These are phyloP conservation scores for Echium plantagineum DNA, from an alignment of 257 asterid genomes.

Conservation along the genomic window DNA sequence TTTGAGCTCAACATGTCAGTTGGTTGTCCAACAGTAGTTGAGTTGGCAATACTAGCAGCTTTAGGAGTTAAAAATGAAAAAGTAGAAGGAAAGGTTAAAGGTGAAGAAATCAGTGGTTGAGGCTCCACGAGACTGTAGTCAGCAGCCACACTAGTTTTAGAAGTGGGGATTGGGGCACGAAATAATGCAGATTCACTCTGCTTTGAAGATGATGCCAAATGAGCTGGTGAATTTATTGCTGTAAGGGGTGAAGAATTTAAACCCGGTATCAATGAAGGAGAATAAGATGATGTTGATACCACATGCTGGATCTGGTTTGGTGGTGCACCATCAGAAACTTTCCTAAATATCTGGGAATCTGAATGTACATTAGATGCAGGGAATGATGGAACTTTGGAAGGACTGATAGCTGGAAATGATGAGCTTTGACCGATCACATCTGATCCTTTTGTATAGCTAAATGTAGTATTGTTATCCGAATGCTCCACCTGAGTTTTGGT, in stretches of 20 bases:
- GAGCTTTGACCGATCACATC: constrained; percentile 22
- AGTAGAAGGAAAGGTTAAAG: constrained; percentile 18
- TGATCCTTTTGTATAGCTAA: constrained; percentile 22
- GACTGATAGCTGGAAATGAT: constrained; percentile 5
- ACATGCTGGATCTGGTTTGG: constrained; percentile 18
- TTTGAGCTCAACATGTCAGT: neutral
- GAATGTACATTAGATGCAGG: constrained; percentile 24
- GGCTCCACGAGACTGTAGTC: constrained; percentile 27
- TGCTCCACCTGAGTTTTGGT: constrained; percentile 17
- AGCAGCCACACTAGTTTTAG: constrained; percentile 25
- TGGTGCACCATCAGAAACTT: constrained; percentile 22
- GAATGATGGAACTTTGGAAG: constrained; percentile 20
- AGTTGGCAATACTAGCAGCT: constrained; percentile 9
- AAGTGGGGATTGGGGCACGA: constrained; percentile 14
- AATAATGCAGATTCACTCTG: constrained; percentile 30
- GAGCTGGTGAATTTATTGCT: constrained; percentile 14
- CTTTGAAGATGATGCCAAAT: constrained; percentile 29
- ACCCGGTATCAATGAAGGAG: neutral
- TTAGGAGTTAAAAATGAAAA: constrained; percentile 19
- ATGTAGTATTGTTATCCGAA: constrained; percentile 14
- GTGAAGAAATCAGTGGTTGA: constrained; percentile 23
- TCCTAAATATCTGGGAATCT: constrained; percentile 19
- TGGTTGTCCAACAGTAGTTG: neutral
- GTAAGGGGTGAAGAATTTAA: constrained; percentile 15
- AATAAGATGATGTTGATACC: constrained; percentile 11